phyloP scores from a whole-genome alignment of 2,329 filamentous ascomycete species.

The Penicillium sp. region DNA sequence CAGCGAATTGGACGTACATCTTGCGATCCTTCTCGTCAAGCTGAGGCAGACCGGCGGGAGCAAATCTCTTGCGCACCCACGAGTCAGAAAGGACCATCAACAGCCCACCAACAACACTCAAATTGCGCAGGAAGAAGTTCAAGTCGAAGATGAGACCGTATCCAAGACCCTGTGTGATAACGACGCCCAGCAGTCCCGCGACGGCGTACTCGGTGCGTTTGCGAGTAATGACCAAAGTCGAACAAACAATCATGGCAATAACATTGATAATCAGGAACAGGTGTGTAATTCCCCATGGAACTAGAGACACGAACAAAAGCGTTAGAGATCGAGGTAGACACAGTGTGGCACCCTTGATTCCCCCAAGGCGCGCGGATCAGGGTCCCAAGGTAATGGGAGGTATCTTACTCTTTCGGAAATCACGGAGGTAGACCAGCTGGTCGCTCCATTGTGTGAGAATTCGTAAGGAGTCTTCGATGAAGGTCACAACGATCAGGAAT shows the following conservation, averaged over 20 bases:
- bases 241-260: conserved; percentile 78
- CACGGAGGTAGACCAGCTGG: conserved; percentile 86
- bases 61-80: conserved; percentile 96
- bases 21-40: conserved; percentile 99
- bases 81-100: conserved; percentile 98
- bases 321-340: conserved; percentile 16
- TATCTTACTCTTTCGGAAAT: conserved; percentile 83
- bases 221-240: conserved; percentile 80
- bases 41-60: conserved; percentile 86
- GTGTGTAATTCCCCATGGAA: conserved; percentile 84
- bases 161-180: conserved; percentile 87
- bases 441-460: conserved; percentile 98
- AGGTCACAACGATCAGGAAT: conserved; percentile 96
- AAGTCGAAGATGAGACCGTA: conserved; percentile 98
- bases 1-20: conserved; percentile 99
- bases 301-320: conserved; percentile 47
- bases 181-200: conserved; percentile 80
- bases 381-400: conserved; percentile 8
- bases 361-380: conserved; percentile 7
- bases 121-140: conserved; percentile 99
- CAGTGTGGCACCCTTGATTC: background rate
- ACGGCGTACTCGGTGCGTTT: conserved; percentile 94
- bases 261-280: conserved; percentile 90
- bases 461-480: conserved; percentile 91
- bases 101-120: conserved; percentile 93